A percentile compares a stretch with the other conserved stretches of the same genome.
These are phyloP conservation scores for Podosphaera fusca DNA, from an alignment of 2,329 filamentous ascomycete genomes.

Conservation along the genomic window DNA sequence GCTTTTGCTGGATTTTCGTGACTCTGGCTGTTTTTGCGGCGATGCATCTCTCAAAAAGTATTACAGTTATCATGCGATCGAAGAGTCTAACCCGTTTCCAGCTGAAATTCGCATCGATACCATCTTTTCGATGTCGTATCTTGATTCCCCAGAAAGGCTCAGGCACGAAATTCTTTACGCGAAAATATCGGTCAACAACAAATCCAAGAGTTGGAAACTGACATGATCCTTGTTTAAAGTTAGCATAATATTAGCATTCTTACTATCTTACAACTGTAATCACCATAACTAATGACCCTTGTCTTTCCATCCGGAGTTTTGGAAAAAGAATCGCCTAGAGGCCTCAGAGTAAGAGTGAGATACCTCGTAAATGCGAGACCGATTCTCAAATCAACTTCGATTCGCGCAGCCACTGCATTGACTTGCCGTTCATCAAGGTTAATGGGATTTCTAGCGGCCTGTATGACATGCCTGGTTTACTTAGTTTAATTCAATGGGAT, in stretches of 20 bases:
- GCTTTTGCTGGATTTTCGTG: constrained; percentile 68
- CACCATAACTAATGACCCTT: constrained; percentile 57
- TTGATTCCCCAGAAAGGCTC: constrained; percentile 88
- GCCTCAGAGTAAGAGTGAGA: constrained; percentile 55
- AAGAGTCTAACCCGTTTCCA: constrained; percentile 74
- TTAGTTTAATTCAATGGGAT: constrained; percentile 3
- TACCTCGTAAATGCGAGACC: constrained; percentile 83
- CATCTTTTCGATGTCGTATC: constrained; percentile 53
- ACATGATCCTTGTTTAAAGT: constrained; percentile 39
- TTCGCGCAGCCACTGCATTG: constrained; percentile 67
- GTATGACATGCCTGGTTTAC: constrained; percentile 49
- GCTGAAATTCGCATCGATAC: constrained; percentile 57
- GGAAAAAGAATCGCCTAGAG: constrained; percentile 42
- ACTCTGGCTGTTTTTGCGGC: constrained; percentile 55
- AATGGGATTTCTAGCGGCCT: constrained; percentile 55
- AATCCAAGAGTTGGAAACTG: constrained; percentile 95
- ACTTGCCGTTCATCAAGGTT: constrained; percentile 68
- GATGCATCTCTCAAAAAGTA: constrained; percentile 73
- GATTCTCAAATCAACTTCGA: constrained; percentile 80
- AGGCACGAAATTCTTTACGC: constrained; percentile 79
- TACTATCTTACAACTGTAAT: constrained; percentile 5
- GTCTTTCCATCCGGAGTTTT: constrained; percentile 19
- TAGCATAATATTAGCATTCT: not conserved
- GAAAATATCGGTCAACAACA: constrained; percentile 86
- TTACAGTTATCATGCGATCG: constrained; percentile 56